Percentiles rank a stretch among this genome's conserved stretches.
These are phyloP conservation scores for Rhododendron ferrugineum DNA, from an alignment of 148 eudicot genomes.

Conservation along the genomic window DNA sequence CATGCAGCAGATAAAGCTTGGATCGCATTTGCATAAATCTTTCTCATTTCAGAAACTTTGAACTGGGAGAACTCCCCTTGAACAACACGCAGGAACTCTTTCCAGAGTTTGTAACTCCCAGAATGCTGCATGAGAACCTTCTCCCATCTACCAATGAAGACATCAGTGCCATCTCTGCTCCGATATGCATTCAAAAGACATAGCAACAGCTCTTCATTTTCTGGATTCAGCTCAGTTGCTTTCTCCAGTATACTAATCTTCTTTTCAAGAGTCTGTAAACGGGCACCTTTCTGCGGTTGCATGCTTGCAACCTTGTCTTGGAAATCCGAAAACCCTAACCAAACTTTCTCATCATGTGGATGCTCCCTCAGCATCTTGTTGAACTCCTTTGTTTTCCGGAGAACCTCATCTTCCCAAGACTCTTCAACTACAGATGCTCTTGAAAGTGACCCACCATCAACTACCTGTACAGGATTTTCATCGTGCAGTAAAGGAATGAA, in stretches of 20 bases:
- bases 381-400: slow-evolving; percentile 79
- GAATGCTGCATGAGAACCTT: slow-evolving; percentile 67
- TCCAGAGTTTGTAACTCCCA: slow-evolving; percentile 80
- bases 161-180: slow-evolving; percentile 60
- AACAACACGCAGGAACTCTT: slow-evolving; percentile 62
- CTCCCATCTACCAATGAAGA: slow-evolving; percentile 84
- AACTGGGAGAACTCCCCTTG: slow-evolving; percentile 83
- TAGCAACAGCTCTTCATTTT: slow-evolving; percentile 73
- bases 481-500: slow-evolving; percentile 60
- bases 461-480: slow-evolving; percentile 21
- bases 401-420: slow-evolving; percentile 95
- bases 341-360: slow-evolving; percentile 60
- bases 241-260: slow-evolving; percentile 96
- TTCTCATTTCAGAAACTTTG: slow-evolving; percentile 84
- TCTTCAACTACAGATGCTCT: slow-evolving; percentile 49
- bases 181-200: slow-evolving; percentile 73
- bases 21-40: slow-evolving; percentile 68
- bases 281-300: slow-evolving; percentile 93
- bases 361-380: slow-evolving; percentile 84
- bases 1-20: slow-evolving; percentile 81
- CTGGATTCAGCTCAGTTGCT: slow-evolving; percentile 81
- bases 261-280: slow-evolving; percentile 88
- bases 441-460: slow-evolving; percentile 18
- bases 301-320: slow-evolving; percentile 84
- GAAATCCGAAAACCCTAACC: slow-evolving; percentile 83